Base-by-base conservation (phyloP, 177 flowering plant species). In the Tripterygium wilfordii region DNA sequence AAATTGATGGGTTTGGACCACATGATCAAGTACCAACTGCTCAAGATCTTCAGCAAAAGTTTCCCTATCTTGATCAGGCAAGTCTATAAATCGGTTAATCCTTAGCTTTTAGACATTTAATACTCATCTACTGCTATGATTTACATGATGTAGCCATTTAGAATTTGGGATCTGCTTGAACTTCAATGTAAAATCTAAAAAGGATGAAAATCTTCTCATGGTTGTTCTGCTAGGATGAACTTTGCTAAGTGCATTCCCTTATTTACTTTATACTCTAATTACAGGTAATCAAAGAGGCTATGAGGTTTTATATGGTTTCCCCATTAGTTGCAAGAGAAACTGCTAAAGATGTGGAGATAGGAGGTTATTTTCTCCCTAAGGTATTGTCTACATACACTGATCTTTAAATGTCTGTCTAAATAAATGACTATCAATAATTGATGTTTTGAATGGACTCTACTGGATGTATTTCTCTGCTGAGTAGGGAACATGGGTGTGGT, bases 401-500 rank as follows among this genome's bases (percentile, higher is more conserved):
- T n/a, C n/a, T n/a, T n/a, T n/a, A n/a, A n/a, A n/a, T n/a, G n/a
- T n/a, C n/a, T n/a, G n/a, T n/a, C n/a, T n/a, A n/a, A n/a, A n/a
- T n/a, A n/a, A n/a, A n/a, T n/a, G n/a, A n/a, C n/a, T n/a, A n/a
- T n/a, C n/a, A n/a, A n/a, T n/a, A n/a, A n/a, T n/a, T n/a, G n/a
- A n/a, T n/a, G n/a, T n/a, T n/a, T n/a, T n/a, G n/a, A n/a, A n/a
- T n/a, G n/a, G n/a, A n/a, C n/a, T n/a, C n/a, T n/a, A n/a, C n/a
- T n/a, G n/a, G n/a, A 38, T 38, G 3, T 26, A 2, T 41, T 19
- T 5, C 8, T 22, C 28, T 10, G 32, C 37, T 53, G 51, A 50
- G 49, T 63, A 92, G 99, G 97, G 97, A 1, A 89, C 97, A 52
- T 92, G 99, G 99, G 85, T 92, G 13, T 92, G 96, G 99, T 58